These are phyloP conservation scores for Cnidoscolus chayamansa DNA, from an alignment of 441 rosid species.

Conservation along the genomic window DNA sequence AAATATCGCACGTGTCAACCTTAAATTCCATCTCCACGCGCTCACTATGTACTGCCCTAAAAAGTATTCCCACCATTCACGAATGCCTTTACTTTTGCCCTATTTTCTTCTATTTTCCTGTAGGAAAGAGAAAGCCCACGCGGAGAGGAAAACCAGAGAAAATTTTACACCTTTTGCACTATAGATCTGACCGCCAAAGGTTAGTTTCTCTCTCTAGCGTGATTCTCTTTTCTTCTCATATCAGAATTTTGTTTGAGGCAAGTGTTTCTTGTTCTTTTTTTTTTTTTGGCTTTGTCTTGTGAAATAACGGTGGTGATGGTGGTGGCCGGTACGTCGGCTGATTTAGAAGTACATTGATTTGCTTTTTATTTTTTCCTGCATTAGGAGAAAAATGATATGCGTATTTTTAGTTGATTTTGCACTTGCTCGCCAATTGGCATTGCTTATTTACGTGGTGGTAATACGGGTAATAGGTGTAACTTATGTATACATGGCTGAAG, in stretches of 20 bases:
- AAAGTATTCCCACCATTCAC: slow-evolving; percentile 10
- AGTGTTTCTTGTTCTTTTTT: background rate
- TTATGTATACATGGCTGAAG: background rate
- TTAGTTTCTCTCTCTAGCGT: background rate
- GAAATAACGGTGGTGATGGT: background rate
- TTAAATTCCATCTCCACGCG: background rate
- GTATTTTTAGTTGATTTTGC: background rate
- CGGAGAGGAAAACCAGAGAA: background rate
- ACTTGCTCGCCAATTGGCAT: background rate
- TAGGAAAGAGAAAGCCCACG: background rate
- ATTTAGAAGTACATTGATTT: slow-evolving; percentile 15
- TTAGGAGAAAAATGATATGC: background rate
- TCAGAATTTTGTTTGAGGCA: background rate
- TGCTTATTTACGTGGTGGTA: background rate
- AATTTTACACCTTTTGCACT: background rate
- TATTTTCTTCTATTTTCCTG: background rate
- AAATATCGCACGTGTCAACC: background rate
- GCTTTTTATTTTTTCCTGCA: background rate
- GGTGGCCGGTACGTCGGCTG: background rate
- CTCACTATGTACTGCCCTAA: slow-evolving; percentile 5
- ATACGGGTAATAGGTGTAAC: background rate
- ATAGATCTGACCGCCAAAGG: slow-evolving; percentile 9
- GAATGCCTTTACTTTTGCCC: background rate
- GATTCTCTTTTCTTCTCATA: background rate
- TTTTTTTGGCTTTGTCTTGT: background rate